These are phyloP conservation scores for Teunomyces gatunensis DNA, from an alignment of 805 yeast species.

Conservation along the genomic window DNA sequence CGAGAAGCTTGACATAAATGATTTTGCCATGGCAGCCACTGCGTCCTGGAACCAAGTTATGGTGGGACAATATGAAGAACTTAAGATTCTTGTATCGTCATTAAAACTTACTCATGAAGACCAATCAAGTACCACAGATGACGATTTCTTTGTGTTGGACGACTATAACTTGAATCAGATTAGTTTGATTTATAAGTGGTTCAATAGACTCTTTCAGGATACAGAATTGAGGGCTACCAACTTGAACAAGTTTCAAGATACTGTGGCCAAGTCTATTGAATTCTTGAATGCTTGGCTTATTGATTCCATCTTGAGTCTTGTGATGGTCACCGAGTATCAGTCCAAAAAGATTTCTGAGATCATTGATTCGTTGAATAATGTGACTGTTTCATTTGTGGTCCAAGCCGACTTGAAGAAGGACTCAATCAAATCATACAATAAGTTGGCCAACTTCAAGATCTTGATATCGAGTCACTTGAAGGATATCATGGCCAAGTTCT, in stretches of 20 bases:
- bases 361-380: constrained; percentile 19
- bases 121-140: constrained; percentile 3
- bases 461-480: constrained; percentile 39
- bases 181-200: constrained; percentile 20
- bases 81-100: constrained; percentile 13
- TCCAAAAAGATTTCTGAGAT: constrained; percentile 29
- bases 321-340: constrained; percentile 36
- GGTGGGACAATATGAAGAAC: constrained; percentile 16
- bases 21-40: constrained; percentile 16
- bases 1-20: constrained; percentile 8
- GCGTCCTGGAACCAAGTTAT: constrained; percentile 20
- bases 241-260: constrained; percentile 21
- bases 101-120: constrained; percentile 10
- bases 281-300: constrained; percentile 28
- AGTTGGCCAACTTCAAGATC: constrained; percentile 29
- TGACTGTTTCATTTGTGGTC: constrained; percentile 19
- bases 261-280: constrained; percentile 25
- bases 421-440: constrained; percentile 21
- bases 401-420: constrained; percentile 16
- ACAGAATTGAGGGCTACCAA: constrained; percentile 27
- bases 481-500: constrained; percentile 47
- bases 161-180: constrained; percentile 18
- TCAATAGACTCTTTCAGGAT: constrained; percentile 16
- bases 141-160: constrained; percentile 15
- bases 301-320: constrained; percentile 20